Evolutionary conservation across 176 grass and related monocot species (phyloP).

Genomic region (Tuctoria greenei): DNA sequence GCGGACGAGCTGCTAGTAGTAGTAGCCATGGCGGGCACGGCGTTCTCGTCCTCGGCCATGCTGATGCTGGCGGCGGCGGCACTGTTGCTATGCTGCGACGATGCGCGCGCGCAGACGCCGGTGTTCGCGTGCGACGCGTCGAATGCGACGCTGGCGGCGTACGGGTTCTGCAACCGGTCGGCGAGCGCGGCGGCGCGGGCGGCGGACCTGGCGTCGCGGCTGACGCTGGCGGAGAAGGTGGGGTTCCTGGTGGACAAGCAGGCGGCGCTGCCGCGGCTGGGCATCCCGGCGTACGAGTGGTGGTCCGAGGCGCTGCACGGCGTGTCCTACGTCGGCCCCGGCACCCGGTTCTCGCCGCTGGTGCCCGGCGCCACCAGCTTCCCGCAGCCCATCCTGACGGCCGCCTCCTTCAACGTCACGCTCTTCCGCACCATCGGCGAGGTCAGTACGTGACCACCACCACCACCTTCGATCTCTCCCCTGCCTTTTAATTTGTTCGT

Average conservation of each 20-base stretch:
- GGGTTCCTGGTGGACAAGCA: slow-evolving; percentile 82
- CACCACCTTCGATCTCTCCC: too few species aligned
- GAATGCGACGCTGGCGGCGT: slow-evolving; percentile 40
- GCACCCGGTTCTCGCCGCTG: slow-evolving; percentile 65
- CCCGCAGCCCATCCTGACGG: slow-evolving; percentile 84
- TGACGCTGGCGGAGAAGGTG: slow-evolving; percentile 82
- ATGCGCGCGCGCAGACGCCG: background rate
- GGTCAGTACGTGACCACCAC: slow-evolving; percentile 33
- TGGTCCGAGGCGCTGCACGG: slow-evolving; percentile 98
- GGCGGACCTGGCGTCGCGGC: slow-evolving; percentile 55
- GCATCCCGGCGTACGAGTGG: slow-evolving; percentile 93
- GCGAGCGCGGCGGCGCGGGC: slow-evolving; percentile 39
- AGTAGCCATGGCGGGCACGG: slow-evolving; percentile 14
- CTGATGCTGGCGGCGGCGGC: too few species aligned
- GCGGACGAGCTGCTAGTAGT: too few species aligned
- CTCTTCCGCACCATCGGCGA: slow-evolving; percentile 82
- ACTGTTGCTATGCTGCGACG: background rate
- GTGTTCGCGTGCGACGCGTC: slow-evolving; percentile 83
- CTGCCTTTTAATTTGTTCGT: background rate
- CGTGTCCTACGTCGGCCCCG: slow-evolving; percentile 80
- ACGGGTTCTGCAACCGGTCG: slow-evolving; percentile 74
- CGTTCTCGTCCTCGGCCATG: background rate
- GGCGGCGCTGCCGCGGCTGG: slow-evolving; percentile 63
- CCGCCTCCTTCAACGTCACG: slow-evolving; percentile 81
- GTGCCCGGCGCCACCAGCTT: slow-evolving; percentile 93